Percentiles rank a stretch among this genome's conserved stretches.
Evolutionary conservation across 371 early-diverging fungal species (phyloP).

Genomic region (Dichotomocladium elegans): DNA sequence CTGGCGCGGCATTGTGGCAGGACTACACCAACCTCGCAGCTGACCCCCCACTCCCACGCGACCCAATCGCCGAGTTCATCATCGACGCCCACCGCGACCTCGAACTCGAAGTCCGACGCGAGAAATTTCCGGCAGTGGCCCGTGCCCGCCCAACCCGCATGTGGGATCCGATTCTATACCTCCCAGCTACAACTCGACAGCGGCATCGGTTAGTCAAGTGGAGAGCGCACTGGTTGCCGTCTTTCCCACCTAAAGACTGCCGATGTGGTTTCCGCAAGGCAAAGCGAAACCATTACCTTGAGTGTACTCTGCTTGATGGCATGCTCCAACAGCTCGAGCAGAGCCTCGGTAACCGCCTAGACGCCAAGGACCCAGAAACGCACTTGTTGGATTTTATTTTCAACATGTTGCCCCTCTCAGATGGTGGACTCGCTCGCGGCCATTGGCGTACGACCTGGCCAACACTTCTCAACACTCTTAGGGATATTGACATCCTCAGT

Average conservation of each 20-base stretch:
- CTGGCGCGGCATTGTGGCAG: background rate
- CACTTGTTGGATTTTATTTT: background rate
- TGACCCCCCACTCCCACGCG: background rate
- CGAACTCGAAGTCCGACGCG: background rate
- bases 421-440: background rate
- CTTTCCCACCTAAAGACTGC: background rate
- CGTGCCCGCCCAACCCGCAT: background rate
- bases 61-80: background rate
- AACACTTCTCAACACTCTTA: background rate
- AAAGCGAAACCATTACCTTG: background rate
- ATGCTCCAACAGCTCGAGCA: too few relatives aligned
- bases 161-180: background rate
- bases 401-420: background rate
- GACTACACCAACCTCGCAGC: background rate
- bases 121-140: background rate
- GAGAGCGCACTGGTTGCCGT: conserved; percentile 1
- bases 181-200: background rate
- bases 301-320: background rate
- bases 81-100: background rate
- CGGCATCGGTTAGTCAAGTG: conserved; percentile 5
- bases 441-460: conserved; percentile 1
- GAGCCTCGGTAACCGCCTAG: background rate
- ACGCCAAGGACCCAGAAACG: background rate
- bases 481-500: background rate
- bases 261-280: background rate